These are phyloP conservation scores for Alternaria burnsii DNA, from an alignment of 2,329 filamentous ascomycete genomes.

Conservation along the genomic window DNA sequence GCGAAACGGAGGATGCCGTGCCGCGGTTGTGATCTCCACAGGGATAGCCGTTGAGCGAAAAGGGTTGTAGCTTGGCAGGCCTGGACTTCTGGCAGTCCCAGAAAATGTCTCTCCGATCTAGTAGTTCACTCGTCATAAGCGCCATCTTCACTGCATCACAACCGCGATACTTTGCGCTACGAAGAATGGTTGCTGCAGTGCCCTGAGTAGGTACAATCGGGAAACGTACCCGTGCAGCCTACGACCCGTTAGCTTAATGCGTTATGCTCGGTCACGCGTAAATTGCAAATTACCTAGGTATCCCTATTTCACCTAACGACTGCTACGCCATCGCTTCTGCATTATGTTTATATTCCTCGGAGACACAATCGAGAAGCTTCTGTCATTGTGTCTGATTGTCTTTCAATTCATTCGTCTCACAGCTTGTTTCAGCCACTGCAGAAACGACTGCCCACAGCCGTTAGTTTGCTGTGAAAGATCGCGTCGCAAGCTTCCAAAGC, in stretches of 20 bases:
- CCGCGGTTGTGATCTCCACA: background rate
- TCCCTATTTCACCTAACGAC: too few relatives aligned
- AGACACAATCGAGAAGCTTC: background rate
- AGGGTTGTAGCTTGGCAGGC: background rate
- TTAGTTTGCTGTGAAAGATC: background rate
- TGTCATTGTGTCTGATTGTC: background rate
- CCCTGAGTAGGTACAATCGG: background rate
- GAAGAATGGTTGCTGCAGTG: background rate
- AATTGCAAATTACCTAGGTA: background rate
- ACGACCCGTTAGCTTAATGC: background rate
- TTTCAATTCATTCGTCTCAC: background rate
- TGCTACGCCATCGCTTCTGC: background rate
- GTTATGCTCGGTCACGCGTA: background rate
- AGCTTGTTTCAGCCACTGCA: background rate
- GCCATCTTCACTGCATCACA: background rate
- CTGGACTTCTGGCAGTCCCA: background rate
- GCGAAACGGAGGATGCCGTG: background rate
- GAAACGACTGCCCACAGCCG: background rate
- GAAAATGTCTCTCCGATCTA: background rate
- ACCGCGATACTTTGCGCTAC: background rate
- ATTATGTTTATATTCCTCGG: background rate
- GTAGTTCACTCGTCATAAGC: background rate
- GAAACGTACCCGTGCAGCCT: background rate
- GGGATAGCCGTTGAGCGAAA: slow-evolving; percentile 2
- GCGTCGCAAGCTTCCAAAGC: background rate